phyloP scores from a whole-genome alignment of 805 yeast species.

The Pichia thaimueangensis region DNA sequence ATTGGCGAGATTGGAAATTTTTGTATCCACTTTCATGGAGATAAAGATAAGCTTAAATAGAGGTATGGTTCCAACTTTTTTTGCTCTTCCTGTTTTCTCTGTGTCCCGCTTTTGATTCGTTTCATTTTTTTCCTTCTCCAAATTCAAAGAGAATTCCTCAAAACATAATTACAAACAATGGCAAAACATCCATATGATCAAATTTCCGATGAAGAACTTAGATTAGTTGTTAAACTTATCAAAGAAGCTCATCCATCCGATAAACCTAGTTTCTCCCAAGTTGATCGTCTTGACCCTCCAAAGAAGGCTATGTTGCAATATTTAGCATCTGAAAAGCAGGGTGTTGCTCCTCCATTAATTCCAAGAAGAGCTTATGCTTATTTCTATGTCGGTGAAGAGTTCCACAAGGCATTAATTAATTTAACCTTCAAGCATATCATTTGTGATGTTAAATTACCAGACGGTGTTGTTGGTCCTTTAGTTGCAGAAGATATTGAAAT shows the following conservation, averaged over 20 bases:
- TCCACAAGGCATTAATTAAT: constrained; percentile 69
- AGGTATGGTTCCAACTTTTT: background rate
- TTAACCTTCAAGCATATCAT: constrained; percentile 56
- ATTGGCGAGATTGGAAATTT: too few relatives aligned
- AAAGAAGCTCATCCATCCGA: constrained; percentile 52
- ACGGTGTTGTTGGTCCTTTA: constrained; percentile 65
- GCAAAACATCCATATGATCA: constrained; percentile 30
- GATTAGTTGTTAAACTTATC: constrained; percentile 51
- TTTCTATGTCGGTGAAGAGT: constrained; percentile 49
- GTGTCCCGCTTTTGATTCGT: background rate
- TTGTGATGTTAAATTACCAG: constrained; percentile 48
- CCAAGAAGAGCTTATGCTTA: constrained; percentile 64
- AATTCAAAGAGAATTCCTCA: background rate
- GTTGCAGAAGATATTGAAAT: constrained; percentile 57
- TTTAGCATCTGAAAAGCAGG: constrained; percentile 60
- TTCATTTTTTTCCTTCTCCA: background rate
- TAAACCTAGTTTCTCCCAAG: constrained; percentile 56
- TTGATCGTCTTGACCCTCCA: constrained; percentile 74
- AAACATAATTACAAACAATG: constrained; percentile 4
- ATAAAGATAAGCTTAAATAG: background rate
- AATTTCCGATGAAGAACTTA: constrained; percentile 49
- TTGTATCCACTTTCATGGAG: too few relatives aligned
- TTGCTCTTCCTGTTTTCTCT: background rate
- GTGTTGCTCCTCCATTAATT: constrained; percentile 46
- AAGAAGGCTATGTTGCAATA: constrained; percentile 62